These are phyloP conservation scores for Sporothrix brunneoviolacea DNA, from an alignment of 2,329 filamentous ascomycete genomes.

Conservation along the genomic window DNA sequence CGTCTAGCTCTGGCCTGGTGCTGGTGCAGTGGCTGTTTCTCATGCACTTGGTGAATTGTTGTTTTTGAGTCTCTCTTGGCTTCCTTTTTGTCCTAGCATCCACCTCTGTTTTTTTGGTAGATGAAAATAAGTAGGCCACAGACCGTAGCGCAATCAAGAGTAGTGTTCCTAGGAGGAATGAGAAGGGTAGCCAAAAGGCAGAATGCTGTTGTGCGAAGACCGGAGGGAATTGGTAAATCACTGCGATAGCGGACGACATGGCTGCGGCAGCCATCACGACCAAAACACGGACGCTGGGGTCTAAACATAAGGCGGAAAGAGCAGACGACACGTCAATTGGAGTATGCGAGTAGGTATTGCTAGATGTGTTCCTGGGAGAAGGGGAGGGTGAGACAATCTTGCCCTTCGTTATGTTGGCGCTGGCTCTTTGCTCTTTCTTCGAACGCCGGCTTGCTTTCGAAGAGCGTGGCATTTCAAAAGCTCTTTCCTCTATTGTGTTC, in stretches of 20 bases:
- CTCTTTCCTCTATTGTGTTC: not conserved
- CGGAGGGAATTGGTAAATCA: not conserved
- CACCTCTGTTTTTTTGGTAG: too few species aligned
- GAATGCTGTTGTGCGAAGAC: too few species aligned
- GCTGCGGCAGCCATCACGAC: not conserved
- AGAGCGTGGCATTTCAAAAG: not conserved
- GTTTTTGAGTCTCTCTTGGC: too few species aligned
- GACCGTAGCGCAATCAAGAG: too few species aligned
- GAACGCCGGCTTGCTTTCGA: not conserved
- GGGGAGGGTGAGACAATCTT: not conserved
- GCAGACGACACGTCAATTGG: not conserved
- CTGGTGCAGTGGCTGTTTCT: too few species aligned
- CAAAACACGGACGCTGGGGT: not conserved
- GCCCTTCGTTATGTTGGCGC: not conserved
- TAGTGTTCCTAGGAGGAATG: too few species aligned
- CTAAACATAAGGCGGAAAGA: not conserved
- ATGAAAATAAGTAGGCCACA: too few species aligned
- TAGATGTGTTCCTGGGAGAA: not conserved
- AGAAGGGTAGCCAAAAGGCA: too few species aligned
- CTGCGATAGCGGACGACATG: not conserved
- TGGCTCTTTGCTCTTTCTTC: not conserved
- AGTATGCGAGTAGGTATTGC: not conserved
- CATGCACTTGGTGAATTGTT: too few species aligned
- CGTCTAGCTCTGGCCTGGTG: too few species aligned
- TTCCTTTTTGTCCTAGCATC: too few species aligned